Evolutionary conservation across 1,139 yeast genomes (phyloP), one percentile per base, ranked within the genome.

Genomic region (Hanseniaspora uvarum): DNA sequence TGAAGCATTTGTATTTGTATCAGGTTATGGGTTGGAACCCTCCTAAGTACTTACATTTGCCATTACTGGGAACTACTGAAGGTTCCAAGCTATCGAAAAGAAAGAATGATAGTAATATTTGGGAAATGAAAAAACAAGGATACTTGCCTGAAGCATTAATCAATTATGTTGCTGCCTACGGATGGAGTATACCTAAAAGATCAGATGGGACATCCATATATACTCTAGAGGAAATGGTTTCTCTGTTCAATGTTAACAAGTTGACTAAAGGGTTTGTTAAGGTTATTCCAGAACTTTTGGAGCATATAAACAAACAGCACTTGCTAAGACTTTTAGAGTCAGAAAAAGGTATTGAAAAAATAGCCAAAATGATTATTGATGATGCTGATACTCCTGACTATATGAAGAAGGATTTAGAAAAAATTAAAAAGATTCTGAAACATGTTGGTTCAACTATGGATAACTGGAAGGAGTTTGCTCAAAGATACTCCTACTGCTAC

Each of bases 201-300:
- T 79, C 82, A 3, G 72, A 74, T 41, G 72, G 77, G 24, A 77
- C 78, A 55, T 97, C 92, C 60, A 72, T 83, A 5, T 76, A 81
- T 71, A 63, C 72, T 0, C 63, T 86, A 60, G 61, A 71, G 1
- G 79, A 83, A 40, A 68, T 88, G 53, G 76, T 74, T 12, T 60
- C 71, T 24, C 58, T 62, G 2, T 74, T 75, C 63, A 61, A 65
- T 52, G 77, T 86, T 57, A 80, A 80, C 56, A 81, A 86, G 30
- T 73, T 94, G 60, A 89, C 97, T 12, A 86, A 81, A 62, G 97
- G 98, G 1, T 89, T 88, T 68, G 94, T 96, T 18, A 89, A 88
- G 65, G 96, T 92, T 7, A 88, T 84, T 59, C 82, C 80, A 56
- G 75, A 78, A 55, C 89, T 92, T 66, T 73, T 92, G 50, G 71